Evolutionary conservation across 2,329 filamentous ascomycete genomes (phyloP), one percentile per base, ranked within the genome.

Genomic region (Aspergillus unguis): DNA sequence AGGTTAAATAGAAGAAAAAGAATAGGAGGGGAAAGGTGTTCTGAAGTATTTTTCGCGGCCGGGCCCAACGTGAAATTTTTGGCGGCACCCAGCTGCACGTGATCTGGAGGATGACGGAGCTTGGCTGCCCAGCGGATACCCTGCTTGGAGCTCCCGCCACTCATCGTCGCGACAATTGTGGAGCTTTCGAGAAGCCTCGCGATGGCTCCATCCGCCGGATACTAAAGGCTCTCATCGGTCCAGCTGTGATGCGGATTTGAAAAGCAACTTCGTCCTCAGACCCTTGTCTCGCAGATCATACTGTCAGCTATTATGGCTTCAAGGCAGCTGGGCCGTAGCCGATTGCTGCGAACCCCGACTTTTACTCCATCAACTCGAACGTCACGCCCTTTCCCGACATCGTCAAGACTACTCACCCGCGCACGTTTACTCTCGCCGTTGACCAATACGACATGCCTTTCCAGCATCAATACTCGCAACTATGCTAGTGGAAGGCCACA

Each of bases 401-500:
- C 60, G 50, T 50, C 60, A 40, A 58, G 58, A 40, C 50, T 57
- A 32, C 52, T 62, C 10, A 46, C 58, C 9, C 60, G 59, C 46
- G 33, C 57, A 23, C 57, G 58, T 33, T 32, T 60, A 41, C 50
- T 63, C n/a, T 52, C 54, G 36, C 29, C 51, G 23, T 43, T 58
- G 38, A 28, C 33, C 26, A 52, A 31, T 32, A 55, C 49, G 17
- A 29, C 36, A 8, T 17, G 40, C 44, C 43, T 54, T 28, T 43
- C 65, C 0, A 31, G 59, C 27, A 38, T 44, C 10, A 49, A 56
- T 23, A 53, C 71, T 40, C 66, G 71, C 47, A 63, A 66, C 53
- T 77, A 85, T 77, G 86, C 88, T 64, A 79, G 71, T 58, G 77
- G 80, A 7, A 72, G 87, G 54, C 89, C 91, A 57, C 90, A 94